Conservation (phyloP, 2,329 filamentous ascomycete species). For the Aspergillus novoparasiticus region DNA sequence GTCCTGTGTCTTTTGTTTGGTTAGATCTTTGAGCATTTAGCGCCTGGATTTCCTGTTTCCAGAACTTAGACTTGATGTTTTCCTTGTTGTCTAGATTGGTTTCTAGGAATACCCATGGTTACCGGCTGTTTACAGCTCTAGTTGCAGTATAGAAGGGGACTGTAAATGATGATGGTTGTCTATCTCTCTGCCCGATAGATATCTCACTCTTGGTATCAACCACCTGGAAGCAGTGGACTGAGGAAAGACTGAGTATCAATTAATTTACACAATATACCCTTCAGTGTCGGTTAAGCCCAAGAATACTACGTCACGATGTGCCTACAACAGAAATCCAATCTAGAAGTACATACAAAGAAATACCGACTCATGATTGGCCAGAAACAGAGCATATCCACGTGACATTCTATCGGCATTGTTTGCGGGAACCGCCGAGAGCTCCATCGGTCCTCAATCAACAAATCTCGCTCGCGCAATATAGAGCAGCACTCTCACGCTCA, state of each 20-base stretch:
- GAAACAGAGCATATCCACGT: not conserved
- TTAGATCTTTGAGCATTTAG: conserved; percentile 14
- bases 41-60: conserved; percentile 16
- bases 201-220: not conserved
- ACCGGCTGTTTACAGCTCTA: not conserved
- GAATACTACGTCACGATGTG: too few relatives aligned
- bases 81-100: conserved; percentile 14
- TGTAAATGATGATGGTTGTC: not conserved
- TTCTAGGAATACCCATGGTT: conserved; percentile 3
- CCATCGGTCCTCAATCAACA: not conserved
- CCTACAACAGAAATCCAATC: too few relatives aligned
- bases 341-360: not conserved
- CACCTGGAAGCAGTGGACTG: not conserved
- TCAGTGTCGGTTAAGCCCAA: not conserved
- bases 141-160: not conserved
- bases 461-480: not conserved
- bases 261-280: not conserved
- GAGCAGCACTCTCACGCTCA: not conserved
- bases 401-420: not conserved
- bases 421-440: not conserved
- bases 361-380: not conserved
- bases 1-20: not conserved
- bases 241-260: not conserved
- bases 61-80: conserved; percentile 17
- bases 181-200: not conserved